A percentile compares a stretch with the other conserved stretches of the same genome.
These are phyloP conservation scores for Postia placenta DNA, from an alignment of 768 basidiomycete species.

Conservation along the genomic window DNA sequence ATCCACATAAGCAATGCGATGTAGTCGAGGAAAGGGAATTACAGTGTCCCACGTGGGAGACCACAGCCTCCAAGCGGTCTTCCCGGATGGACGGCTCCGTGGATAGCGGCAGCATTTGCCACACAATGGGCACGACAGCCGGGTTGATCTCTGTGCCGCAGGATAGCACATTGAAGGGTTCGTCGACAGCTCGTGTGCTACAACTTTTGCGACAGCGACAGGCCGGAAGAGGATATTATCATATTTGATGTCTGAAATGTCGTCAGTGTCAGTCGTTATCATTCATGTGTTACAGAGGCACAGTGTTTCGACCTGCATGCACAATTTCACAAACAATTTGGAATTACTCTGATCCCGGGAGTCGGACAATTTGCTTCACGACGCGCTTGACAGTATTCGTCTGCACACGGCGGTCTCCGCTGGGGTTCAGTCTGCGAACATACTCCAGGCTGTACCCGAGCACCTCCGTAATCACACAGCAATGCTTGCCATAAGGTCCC, in stretches of 20 bases:
- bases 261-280: too few species aligned
- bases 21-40: neutral
- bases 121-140: neutral
- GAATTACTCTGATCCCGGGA: neutral
- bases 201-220: too few species aligned
- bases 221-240: too few species aligned
- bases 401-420: neutral
- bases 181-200: neutral
- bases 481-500: neutral
- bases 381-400: conserved; percentile 3
- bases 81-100: conserved; percentile 1
- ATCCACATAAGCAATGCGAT: neutral
- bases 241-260: too few species aligned
- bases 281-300: too few species aligned
- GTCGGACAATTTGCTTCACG: neutral
- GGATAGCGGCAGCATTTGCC: conserved; percentile 1
- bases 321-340: conserved; percentile 2
- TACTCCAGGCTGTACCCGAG: conserved; percentile 3
- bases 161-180: neutral
- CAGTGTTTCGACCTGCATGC: too few species aligned
- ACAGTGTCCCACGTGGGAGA: conserved; percentile 5
- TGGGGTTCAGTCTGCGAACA: neutral
- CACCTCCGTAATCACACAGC: conserved; percentile 1
- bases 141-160: too few species aligned
- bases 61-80: neutral